phyloP scores from a whole-genome alignment of 805 yeast genomes.

The Torulaspora franciscae region DNA sequence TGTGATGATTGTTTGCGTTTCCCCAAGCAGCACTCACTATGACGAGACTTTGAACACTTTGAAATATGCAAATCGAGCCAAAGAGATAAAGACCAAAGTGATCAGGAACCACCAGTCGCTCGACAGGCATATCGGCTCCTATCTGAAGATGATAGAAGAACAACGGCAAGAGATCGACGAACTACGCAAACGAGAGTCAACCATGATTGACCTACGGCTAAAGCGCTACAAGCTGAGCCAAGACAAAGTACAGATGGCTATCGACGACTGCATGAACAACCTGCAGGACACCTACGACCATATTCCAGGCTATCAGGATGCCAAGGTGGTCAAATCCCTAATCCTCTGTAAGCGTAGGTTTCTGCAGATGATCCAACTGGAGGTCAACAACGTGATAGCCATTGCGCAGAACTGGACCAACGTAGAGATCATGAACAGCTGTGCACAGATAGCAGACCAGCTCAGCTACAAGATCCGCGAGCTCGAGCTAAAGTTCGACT shows the following conservation, averaged over 20 bases:
- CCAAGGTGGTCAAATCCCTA: slow-evolving; percentile 39
- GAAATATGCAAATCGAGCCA: slow-evolving; percentile 88
- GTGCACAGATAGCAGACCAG: slow-evolving; percentile 26
- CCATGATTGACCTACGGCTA: slow-evolving; percentile 39
- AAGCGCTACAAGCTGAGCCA: slow-evolving; percentile 35
- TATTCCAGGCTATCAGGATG: slow-evolving; percentile 42
- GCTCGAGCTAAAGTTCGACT: slow-evolving; percentile 47
- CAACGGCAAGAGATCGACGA: slow-evolving; percentile 72
- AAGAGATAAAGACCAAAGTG: slow-evolving; percentile 79
- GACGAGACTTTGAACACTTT: slow-evolving; percentile 91
- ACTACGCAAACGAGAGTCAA: slow-evolving; percentile 50
- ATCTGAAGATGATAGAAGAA: slow-evolving; percentile 76
- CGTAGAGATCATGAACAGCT: slow-evolving; percentile 24
- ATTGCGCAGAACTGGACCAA: slow-evolving; percentile 21
- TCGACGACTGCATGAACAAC: slow-evolving; percentile 42
- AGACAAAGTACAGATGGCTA: slow-evolving; percentile 38
- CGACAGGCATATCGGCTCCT: slow-evolving; percentile 80
- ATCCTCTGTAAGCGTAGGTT: slow-evolving; percentile 39
- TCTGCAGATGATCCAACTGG: slow-evolving; percentile 41
- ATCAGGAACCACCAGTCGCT: slow-evolving; percentile 68
- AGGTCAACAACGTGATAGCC: slow-evolving; percentile 31
- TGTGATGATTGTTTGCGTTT: slow-evolving; percentile 90
- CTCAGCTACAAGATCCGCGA: slow-evolving; percentile 46
- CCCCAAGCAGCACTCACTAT: slow-evolving; percentile 81
- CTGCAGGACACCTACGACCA: slow-evolving; percentile 39